These are phyloP conservation scores for Penicillium janthinellum DNA, from an alignment of 2,329 filamentous ascomycete species.

Conservation along the genomic window DNA sequence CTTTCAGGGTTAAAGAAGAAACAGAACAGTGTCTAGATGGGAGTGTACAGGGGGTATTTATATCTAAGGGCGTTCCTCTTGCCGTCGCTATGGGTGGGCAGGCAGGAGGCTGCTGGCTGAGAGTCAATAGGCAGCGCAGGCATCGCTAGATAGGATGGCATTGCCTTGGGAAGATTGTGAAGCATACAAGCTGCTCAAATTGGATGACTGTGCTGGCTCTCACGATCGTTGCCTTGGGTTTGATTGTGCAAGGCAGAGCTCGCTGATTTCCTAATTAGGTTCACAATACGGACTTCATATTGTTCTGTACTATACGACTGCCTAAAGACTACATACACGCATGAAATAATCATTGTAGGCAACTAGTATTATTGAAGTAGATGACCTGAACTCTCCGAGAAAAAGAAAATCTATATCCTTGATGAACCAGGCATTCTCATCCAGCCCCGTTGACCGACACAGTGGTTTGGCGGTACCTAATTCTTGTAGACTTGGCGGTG, in stretches of 20 bases:
- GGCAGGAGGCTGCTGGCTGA: background rate
- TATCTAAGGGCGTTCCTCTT: too few species aligned
- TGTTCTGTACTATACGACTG: background rate
- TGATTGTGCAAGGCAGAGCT: background rate
- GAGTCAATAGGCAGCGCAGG: background rate
- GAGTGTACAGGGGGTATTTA: background rate
- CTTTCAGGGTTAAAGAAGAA: background rate
- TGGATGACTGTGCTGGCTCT: background rate
- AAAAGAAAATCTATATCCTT: background rate
- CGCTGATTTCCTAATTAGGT: background rate
- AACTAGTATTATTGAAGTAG: background rate
- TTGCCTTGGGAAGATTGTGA: background rate
- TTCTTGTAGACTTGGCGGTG: background rate
- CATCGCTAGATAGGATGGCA: too few species aligned
- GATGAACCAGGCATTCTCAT: background rate
- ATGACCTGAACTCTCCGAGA: background rate
- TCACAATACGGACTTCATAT: background rate
- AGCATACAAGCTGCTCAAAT: background rate
- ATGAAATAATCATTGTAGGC: background rate
- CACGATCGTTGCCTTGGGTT: background rate
- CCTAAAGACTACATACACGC: background rate
- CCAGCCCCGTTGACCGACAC: background rate
- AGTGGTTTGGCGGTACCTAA: background rate
- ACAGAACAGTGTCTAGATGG: background rate
- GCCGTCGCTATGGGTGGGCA: background rate